A percentile compares a stretch with the other conserved stretches of the same genome.
These are phyloP conservation scores for Garcia nutans DNA, from an alignment of 345 rosid genomes.

Conservation along the genomic window DNA sequence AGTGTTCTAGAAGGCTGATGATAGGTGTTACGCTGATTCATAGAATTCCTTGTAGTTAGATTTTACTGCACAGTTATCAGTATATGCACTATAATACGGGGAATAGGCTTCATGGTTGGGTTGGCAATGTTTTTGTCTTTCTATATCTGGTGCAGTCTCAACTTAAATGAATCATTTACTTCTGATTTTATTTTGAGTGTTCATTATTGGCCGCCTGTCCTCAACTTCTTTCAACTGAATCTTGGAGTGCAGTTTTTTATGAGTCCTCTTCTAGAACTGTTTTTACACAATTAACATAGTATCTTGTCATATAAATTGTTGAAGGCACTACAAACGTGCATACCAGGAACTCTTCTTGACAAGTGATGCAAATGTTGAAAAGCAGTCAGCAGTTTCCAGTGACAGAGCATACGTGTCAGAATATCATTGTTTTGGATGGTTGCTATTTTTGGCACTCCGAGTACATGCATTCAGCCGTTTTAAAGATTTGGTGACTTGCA, in stretches of 20 bases:
- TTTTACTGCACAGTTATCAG: not conserved
- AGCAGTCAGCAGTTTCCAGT: slow-evolving; percentile 36
- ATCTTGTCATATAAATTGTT: slow-evolving; percentile 9
- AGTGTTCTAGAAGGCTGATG: not conserved
- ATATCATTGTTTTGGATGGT: slow-evolving; percentile 90
- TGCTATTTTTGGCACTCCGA: slow-evolving; percentile 88
- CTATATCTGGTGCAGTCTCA: too few species aligned
- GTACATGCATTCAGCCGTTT: slow-evolving; percentile 74
- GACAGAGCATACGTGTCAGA: slow-evolving; percentile 42
- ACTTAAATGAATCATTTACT: too few species aligned
- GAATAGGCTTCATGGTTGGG: too few species aligned
- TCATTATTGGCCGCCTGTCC: too few species aligned
- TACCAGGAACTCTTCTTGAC: slow-evolving; percentile 67
- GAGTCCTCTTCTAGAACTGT: not conserved
- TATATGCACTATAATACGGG: too few species aligned
- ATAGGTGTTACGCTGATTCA: not conserved
- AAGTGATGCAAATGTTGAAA: slow-evolving; percentile 49
- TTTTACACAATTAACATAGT: slow-evolving; percentile 8
- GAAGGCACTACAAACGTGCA: slow-evolving; percentile 74
- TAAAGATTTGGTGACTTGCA: slow-evolving; percentile 85
- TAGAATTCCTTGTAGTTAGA: not conserved
- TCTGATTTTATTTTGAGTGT: too few species aligned
- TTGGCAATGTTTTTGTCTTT: too few species aligned
- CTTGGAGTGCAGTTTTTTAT: not conserved
- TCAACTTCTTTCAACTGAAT: not conserved